Evolutionary conservation across 108 stramenopile species (phyloP), one percentile per base, ranked within the genome.

Genomic region (Nannochloropsis salina): DNA sequence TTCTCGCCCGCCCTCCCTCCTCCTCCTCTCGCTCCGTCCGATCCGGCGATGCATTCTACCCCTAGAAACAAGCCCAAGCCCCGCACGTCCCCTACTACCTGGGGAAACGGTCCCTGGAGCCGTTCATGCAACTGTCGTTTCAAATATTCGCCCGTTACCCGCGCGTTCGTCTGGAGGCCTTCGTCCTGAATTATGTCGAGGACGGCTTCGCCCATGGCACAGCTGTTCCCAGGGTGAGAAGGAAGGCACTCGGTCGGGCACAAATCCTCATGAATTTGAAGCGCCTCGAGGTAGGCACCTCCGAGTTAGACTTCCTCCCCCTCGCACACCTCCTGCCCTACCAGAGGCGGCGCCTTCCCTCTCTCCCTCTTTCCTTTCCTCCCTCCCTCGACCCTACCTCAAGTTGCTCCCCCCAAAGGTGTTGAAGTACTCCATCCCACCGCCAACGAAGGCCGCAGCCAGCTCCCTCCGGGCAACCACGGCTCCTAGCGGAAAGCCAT

Each of bases 381-480:
- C 2, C 95, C 95, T 41, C 92, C 15, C 47, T 74, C 61, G 20
- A 15, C n/a, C 61, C n/a, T 74, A 92, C 42, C 91, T 93, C n/a
- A 96, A 96, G 9, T 96, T 95, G 80, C 94, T 95, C 9, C 95
- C 98, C 18, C 95, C 98, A 92, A 96, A 98, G 9, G 98, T 98
- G 88, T 97, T 97, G 93, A 98, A 98, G 87, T 97, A 97, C 89
- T 96, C 96, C 45, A 97, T 94, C 41, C 95, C 95, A 80, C 93
- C 88, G 2, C 47, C 85, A 80, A 94, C 92, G 92, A 98, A 97
- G 11, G 94, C 91, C 80, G 94, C 90, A 20, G 96, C 94, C 42
- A 98, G 89, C 43, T 86, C 88, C 11, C 89, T 89, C 12, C 92
- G 93, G 18, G 92, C 94, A 45, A 97, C 89, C 20, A 97, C 96